Base-by-base conservation (phyloP, 2,329 filamentous ascomycete species). In the Alternaria postmessia region DNA sequence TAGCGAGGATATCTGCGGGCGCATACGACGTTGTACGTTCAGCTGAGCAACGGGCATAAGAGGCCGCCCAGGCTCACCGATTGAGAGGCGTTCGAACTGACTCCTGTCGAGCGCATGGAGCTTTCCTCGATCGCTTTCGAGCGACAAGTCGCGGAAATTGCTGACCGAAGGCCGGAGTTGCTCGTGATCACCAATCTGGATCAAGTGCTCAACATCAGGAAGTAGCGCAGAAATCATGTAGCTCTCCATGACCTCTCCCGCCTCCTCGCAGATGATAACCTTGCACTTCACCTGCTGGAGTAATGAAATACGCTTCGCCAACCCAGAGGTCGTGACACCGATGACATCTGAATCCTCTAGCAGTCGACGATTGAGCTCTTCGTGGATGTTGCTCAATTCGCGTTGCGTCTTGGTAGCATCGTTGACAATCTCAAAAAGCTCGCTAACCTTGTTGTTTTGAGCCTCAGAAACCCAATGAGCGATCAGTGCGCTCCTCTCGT, bases 191-290 rank as follows among this genome's bases (percentile, higher is more conserved):
- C 88, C 88, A 39, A 90, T 89, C 14, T 87, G 80, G 18, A 91
- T 86, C 6, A 82, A 77, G 59, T 91, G 88, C 70, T 91, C 83
- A 0, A 89, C 61, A 5, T 83, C 82, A 0, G 88, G 87, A 0
- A 89, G 77, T 4, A 91, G 72, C 0, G 88, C 83, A 0, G 86
- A 86, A 1, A 91, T 71, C 3, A 86, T 78, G 59, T 91, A 88
- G 0, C 86, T 81, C 70, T 92, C 89, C 32, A 91, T 79, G 0
- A 91, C 86, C 62, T 92, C 89, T 0, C 85, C 89, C 2, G 89
- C 89, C 68, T 92, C 89, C 70, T 92, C 89, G 34, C 86, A 89
- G 1, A 91, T 71, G 16, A 91, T 72, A 0, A 90, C 83, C 61
- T 89, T 89, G 32, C 79, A 78, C 7, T 76, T 69, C 2, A 89